Conservation (phyloP, 495 filamentous ascomycete species). For the Mycothermus thermophilus region DNA sequence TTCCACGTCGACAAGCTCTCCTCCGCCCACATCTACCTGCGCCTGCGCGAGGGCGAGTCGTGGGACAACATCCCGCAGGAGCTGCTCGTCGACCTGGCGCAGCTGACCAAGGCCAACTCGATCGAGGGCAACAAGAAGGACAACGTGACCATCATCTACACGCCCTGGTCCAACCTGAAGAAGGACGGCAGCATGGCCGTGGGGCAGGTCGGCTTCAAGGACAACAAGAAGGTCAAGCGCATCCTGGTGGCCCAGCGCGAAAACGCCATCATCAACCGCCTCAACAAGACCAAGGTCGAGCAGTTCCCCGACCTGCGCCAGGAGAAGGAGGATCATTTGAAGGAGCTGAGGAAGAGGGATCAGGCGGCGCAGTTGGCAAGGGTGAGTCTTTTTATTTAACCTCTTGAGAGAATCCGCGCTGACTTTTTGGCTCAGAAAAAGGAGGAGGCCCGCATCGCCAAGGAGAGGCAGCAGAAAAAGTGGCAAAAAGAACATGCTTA, state of each 20-base stretch:
- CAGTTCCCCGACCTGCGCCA: conserved; percentile 65
- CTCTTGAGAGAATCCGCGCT: no score
- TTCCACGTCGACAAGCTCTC: conserved; percentile 98
- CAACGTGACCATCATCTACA: conserved; percentile 91
- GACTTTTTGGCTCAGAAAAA: no score
- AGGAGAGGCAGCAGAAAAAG: conserved; percentile 75
- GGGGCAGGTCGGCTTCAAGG: conserved; percentile 90
- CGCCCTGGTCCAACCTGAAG: conserved; percentile 91
- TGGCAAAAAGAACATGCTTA: conserved; percentile 92
- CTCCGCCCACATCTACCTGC: conserved; percentile 89
- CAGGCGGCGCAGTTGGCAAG: conserved; percentile 51
- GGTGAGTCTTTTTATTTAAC: conserved; percentile 33
- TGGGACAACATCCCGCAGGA: conserved; percentile 73
- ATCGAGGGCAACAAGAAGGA: conserved; percentile 99
- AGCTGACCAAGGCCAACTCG: conserved; percentile 95
- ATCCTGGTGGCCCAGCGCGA: conserved; percentile 62
- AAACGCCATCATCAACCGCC: conserved; percentile 83
- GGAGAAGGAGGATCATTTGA: conserved; percentile 63
- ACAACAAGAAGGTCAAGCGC: conserved; percentile 72
- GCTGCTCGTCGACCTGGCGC: conserved; percentile 74
- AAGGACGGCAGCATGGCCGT: conserved; percentile 95
- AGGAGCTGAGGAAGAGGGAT: conserved; percentile 53
- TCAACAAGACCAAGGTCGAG: conserved; percentile 89
- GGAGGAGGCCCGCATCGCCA: conserved; percentile 61
- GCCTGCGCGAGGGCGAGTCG: conserved; percentile 62